phyloP scores from a whole-genome alignment of 176 grass and related monocot genomes.

The Zizania latifolia region DNA sequence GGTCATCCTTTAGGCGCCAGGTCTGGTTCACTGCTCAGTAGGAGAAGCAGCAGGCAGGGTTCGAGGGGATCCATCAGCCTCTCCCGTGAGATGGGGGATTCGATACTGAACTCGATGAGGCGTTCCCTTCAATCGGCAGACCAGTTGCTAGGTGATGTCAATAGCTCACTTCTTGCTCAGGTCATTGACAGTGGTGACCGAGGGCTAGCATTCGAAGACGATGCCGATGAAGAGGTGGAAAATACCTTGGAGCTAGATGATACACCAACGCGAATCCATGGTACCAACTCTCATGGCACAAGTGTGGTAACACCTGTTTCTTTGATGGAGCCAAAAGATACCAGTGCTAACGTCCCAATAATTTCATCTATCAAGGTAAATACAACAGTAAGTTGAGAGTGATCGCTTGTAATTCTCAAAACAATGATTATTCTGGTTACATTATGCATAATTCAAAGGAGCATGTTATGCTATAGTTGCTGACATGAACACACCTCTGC shows the following conservation, averaged over 20 bases:
- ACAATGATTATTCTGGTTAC: neutral
- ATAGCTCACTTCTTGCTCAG: constrained; percentile 58
- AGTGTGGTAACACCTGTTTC: neutral
- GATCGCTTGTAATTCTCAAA: constrained; percentile 2
- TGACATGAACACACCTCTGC: constrained; percentile 14
- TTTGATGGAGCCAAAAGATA: constrained; percentile 14
- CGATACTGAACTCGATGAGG: constrained; percentile 67
- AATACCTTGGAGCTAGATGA: constrained; percentile 35
- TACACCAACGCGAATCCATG: constrained; percentile 18
- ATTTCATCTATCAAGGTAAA: constrained; percentile 32
- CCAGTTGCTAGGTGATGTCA: constrained; percentile 48
- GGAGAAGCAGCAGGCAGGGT: constrained; percentile 40
- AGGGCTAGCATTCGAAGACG: constrained; percentile 36
- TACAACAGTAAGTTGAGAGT: neutral
- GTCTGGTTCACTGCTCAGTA: constrained; percentile 28
- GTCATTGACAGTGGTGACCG: constrained; percentile 66
- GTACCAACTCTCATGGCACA: constrained; percentile 6
- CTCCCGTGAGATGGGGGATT: constrained; percentile 51
- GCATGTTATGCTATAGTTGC: neutral
- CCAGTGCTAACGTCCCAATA: constrained; percentile 9
- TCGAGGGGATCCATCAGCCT: constrained; percentile 63
- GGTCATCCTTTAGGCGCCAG: constrained; percentile 26
- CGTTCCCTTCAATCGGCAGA: constrained; percentile 60
- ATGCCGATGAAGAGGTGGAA: constrained; percentile 18
- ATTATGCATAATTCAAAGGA: neutral